Evolutionary conservation across 2,329 filamentous ascomycete species (phyloP), one percentile per base, ranked within the genome.

Genomic region (Didymella exigua): DNA sequence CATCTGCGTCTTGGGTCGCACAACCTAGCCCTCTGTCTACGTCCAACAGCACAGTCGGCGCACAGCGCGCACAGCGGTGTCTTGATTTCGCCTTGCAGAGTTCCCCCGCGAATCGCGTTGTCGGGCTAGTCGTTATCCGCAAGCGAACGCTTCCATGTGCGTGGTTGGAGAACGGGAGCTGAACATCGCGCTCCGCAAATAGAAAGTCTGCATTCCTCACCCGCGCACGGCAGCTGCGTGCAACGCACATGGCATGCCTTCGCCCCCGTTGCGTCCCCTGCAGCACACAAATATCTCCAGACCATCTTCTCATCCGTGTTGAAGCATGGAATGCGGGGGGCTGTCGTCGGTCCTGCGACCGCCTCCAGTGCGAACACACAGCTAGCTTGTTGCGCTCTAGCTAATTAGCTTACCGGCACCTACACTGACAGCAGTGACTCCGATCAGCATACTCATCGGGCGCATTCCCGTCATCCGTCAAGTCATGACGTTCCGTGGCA

Each of bases 401-500:
- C 38, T 29, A 43, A 50, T 23, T 9, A 3, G 18, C 33, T 36
- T 16, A 36, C 33, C 33, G 33, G n/a, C n/a, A n/a, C n/a, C n/a
- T n/a, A n/a, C n/a, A 10, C 21, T 21, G 9, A 41, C 4, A 19
- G 37, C n/a, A n/a, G n/a, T n/a, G n/a, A n/a, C n/a, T n/a, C n/a
- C n/a, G n/a, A n/a, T n/a, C n/a, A n/a, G n/a, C n/a, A n/a, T n/a
- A n/a, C n/a, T n/a, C n/a, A n/a, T n/a, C n/a, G 30, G 37, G 21
- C 29, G 47, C 43, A 48, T 42, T 42, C 23, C 43, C 37, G 30
- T 43, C 30, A 29, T 42, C 8, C 37, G 5, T 31, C 23, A 33
- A 43, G 50, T 54, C 50, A 42, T 48, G 50, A 54, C 33, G 49
- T 52, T 52, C 19, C 18, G 42, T 54, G 37, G 43, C 21, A 47